Base-by-base conservation (phyloP, 768 basidiomycete species). In the Trametes gibbosa region DNA sequence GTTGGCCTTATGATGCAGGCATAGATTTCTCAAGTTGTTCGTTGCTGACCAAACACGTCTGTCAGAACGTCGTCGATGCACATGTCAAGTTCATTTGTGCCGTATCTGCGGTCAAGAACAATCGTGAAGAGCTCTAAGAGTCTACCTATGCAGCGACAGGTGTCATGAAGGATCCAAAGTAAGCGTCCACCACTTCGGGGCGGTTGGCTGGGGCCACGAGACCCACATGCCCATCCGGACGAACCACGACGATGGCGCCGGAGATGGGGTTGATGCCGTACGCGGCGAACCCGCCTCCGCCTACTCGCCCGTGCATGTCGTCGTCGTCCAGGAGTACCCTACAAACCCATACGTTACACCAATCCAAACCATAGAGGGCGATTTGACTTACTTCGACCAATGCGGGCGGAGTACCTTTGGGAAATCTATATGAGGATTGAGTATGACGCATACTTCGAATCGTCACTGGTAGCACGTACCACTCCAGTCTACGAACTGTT, bases 161-260 rank as follows among this genome's bases (percentile, higher is more conserved):
- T 19, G 47, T 40, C 67, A 80, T 70, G 64, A 87, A 85, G 0
- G 69, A 68, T 1, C 67, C 65, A 35, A 89, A 83, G 64, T 87
- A 88, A 0, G 21, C 19, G 29, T 77, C 71, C 42, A 89, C 41
- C 1, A 64, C 64, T 13, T 71, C 66, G 24, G 65, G 56, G 16
- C 76, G 64, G 16, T 76, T 75, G 39, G 87, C 68, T 0, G 86
- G 79, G 0, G 76, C 77, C 23, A 89, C 73, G 64, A 74, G 76
- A 3, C 83, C 84, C 24, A 90, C 78, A 57, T 87, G 88, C n/a
- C 87, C 87, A 64, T 86, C 86, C 9, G 86, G 85, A 23, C 86
- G 77, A 5, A 87, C 79, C 42, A 84, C 73, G 8, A 85, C 78
- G 6, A 84, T 65, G 7, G 78, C 81, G n/a, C 84, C 84, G 3